Evolutionary conservation across 2,329 filamentous ascomycete species (phyloP).

Genomic region (Claviceps arundinis): DNA sequence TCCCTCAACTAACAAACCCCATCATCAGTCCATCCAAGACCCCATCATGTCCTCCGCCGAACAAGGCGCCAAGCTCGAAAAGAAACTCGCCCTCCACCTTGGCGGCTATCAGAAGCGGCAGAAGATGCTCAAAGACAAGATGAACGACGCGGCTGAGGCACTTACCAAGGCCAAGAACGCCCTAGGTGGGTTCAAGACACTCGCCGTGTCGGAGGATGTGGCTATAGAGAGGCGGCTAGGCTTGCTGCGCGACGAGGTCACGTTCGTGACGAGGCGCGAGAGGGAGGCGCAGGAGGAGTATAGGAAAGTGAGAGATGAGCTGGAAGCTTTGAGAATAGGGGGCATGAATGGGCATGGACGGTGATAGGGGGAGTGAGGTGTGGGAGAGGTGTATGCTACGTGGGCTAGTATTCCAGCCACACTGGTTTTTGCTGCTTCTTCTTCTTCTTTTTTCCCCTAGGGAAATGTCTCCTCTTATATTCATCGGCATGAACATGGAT

Average conservation of each 20-base stretch:
- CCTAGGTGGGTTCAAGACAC: slow-evolving; percentile 58
- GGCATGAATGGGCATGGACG: slow-evolving; percentile 26
- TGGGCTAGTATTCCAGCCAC: no score
- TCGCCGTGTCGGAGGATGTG: slow-evolving; percentile 68
- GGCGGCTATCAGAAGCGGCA: slow-evolving; percentile 84
- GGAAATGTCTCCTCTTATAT: background rate
- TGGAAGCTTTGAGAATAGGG: slow-evolving; percentile 42
- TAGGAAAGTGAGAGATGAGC: slow-evolving; percentile 60
- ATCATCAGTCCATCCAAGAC: slow-evolving; percentile 51
- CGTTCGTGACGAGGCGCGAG: slow-evolving; percentile 66
- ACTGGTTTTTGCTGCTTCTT: no score
- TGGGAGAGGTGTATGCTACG: background rate
- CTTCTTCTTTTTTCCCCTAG: no score
- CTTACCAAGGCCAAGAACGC: slow-evolving; percentile 61
- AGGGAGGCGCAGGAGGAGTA: slow-evolving; percentile 85
- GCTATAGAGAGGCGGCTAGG: slow-evolving; percentile 61
- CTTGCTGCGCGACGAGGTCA: slow-evolving; percentile 68
- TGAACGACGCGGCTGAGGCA: slow-evolving; percentile 58
- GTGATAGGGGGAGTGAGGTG: slow-evolving; percentile 18
- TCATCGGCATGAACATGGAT: background rate
- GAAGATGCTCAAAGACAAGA: slow-evolving; percentile 68
- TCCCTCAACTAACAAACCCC: background rate
- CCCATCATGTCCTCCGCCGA: slow-evolving; percentile 62
- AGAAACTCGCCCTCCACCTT: slow-evolving; percentile 77
- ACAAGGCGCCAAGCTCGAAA: slow-evolving; percentile 76